Base-by-base conservation (phyloP, 306 rosid species). In the Datisca glomerata region DNA sequence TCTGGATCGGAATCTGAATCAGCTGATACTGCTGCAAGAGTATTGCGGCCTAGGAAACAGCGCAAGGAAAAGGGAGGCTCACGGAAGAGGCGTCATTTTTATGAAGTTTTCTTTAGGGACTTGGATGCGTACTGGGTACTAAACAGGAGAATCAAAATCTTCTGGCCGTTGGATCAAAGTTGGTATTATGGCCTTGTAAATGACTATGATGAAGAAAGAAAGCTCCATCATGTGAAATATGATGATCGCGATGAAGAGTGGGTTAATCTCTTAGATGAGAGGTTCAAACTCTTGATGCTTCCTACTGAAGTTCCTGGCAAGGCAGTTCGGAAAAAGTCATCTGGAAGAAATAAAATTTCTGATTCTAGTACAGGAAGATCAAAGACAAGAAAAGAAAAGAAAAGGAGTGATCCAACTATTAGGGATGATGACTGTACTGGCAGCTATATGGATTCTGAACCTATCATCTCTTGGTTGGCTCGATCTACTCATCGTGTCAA, bases 201-300 rank as follows among this genome's bases (percentile, higher is more conserved):
- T 57, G 76, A 62, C 55, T 91, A 84, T 38, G 78, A 80, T 57
- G 51, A 71, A 29, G 66, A 43, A 36, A 67, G 64, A 40, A 80
- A 67, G 31, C 78, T 64, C 61, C 79, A 91, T 74, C 98, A 91
- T 69, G 71, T 91, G 33, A 84, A 85, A 67, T 91, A 91, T 40
- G 98, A 84, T 59, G 98, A 91, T 22, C 81, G 93, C 4, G 98
- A 91, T 42, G 92, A 72, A 63, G 98, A 91, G 57, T 91, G 98
- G 98, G 62, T 91, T 66, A 19, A 91, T 59, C 96, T 91, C 59
- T 72, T 73, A 51, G 71, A 57, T 41, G 98, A 91, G 79, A 80
- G 87, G 66, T 84, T 91, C 71, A 91, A 91, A 69, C 87, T 91
- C 56, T 56, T 91, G 71, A 65, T 84, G 53, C 79, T 75, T 45